Evolutionary conservation across 805 yeast species (phyloP).

Genomic region (Clavispora santaluciae): DNA sequence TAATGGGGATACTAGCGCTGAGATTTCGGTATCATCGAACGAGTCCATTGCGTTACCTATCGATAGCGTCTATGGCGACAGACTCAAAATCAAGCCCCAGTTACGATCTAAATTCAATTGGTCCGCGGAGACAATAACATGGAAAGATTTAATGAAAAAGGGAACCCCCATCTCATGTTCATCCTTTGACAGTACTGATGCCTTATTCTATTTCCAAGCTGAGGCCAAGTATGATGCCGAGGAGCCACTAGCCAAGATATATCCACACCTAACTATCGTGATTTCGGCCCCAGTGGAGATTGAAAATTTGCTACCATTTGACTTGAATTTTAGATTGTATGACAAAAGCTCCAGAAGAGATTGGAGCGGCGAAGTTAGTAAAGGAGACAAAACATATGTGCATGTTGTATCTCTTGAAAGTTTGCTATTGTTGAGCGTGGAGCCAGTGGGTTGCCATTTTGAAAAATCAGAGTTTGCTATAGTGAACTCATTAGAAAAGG

Average conservation of each 20-base stretch:
- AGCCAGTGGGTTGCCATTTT: slow-evolving; percentile 58
- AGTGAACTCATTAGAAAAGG: slow-evolving; percentile 52
- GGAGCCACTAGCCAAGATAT: slow-evolving; percentile 70
- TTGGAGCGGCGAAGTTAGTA: slow-evolving; percentile 56
- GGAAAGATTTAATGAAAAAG: slow-evolving; percentile 55
- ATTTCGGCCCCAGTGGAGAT: slow-evolving; percentile 83
- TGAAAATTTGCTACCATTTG: slow-evolving; percentile 81
- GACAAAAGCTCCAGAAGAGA: slow-evolving; percentile 68
- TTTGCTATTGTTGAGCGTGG: slow-evolving; percentile 65
- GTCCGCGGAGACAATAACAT: slow-evolving; percentile 58
- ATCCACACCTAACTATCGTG: slow-evolving; percentile 77
- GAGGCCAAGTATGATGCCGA: slow-evolving; percentile 57
- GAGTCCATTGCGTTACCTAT: slow-evolving; percentile 68
- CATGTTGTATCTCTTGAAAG: slow-evolving; percentile 77
- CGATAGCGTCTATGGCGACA: slow-evolving; percentile 54
- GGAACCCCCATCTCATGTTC: slow-evolving; percentile 60
- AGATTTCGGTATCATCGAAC: slow-evolving; percentile 49
- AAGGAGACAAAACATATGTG: slow-evolving; percentile 66
- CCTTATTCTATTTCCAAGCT: slow-evolving; percentile 63
- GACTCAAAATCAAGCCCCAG: slow-evolving; percentile 59
- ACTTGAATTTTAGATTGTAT: slow-evolving; percentile 66
- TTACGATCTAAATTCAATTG: slow-evolving; percentile 55
- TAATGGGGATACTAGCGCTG: slow-evolving; percentile 20
- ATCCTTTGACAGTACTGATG: slow-evolving; percentile 32
- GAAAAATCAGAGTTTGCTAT: slow-evolving; percentile 69